Conservation (phyloP, 176 grass and related monocot species). For the Hsuehochloa calcarea region DNA sequence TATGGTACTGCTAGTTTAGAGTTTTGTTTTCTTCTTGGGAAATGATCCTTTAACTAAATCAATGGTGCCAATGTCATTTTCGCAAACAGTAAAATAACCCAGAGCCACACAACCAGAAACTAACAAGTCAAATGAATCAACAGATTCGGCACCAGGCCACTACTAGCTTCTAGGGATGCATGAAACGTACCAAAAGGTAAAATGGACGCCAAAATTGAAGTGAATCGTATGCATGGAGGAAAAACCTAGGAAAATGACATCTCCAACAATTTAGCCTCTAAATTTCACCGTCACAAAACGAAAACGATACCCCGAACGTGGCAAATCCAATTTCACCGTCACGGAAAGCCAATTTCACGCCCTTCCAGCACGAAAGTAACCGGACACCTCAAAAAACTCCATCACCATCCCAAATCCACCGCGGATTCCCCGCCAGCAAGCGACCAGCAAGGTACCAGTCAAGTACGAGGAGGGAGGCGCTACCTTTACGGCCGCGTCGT, state of each 20-base stretch:
- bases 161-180: background rate
- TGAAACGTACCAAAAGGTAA: background rate
- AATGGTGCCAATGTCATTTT: background rate
- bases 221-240: background rate
- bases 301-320: background rate
- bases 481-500: conserved; percentile 49
- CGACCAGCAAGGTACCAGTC: background rate
- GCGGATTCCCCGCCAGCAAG: background rate
- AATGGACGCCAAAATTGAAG: background rate
- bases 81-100: background rate
- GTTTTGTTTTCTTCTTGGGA: background rate
- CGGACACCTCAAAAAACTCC: background rate
- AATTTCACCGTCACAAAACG: conserved; percentile 4
- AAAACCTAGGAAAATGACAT: background rate
- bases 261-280: background rate
- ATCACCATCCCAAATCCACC: conserved; percentile 24
- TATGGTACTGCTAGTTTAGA: background rate
- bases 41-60: background rate
- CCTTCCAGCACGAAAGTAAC: conserved; percentile 17
- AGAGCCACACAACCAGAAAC: background rate
- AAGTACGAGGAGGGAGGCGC: background rate
- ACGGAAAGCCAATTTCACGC: background rate
- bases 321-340: conserved; percentile 37
- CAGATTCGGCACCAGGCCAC: background rate
- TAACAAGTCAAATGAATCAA: background rate